A percentile compares a stretch with the other conserved stretches of the same genome.
Evolutionary conservation across 345 rosid genomes (phyloP).

Genomic region (Eucalyptus globulus): DNA sequence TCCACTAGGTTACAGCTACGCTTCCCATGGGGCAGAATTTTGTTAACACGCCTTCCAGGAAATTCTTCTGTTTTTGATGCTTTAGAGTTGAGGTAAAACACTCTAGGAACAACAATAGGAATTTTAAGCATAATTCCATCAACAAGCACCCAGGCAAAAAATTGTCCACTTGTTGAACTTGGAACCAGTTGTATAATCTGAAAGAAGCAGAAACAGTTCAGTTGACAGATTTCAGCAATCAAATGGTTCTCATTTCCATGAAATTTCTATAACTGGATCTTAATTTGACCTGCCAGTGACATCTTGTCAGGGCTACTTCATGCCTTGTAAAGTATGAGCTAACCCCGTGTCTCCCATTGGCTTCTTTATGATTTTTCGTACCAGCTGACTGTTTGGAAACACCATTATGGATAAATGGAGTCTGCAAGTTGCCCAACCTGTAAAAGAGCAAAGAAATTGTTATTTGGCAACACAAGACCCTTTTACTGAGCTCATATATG

Average conservation of each 20-base stretch:
- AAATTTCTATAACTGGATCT: background rate
- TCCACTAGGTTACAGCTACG: constrained; percentile 61
- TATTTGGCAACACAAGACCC: background rate
- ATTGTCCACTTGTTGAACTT: constrained; percentile 40
- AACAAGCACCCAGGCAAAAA: constrained; percentile 86
- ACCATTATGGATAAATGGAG: constrained; percentile 13
- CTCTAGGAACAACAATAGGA: constrained; percentile 69
- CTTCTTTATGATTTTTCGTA: constrained; percentile 18
- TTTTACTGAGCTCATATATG: background rate
- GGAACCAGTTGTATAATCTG: constrained; percentile 85
- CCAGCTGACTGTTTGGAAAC: constrained; percentile 9
- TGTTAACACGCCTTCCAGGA: constrained; percentile 79
- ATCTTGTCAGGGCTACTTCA: constrained; percentile 66
- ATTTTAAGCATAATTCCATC: constrained; percentile 90
- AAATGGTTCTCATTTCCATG: background rate
- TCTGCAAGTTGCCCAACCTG: constrained; percentile 50
- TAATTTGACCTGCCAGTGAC: constrained; percentile 75
- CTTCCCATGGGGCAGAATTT: constrained; percentile 81
- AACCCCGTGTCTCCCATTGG: constrained; percentile 45
- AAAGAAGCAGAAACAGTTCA: constrained; percentile 4
- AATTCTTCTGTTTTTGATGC: constrained; percentile 44
- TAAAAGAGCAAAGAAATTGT: constrained; percentile 1
- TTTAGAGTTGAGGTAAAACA: constrained; percentile 75
- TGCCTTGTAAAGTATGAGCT: constrained; percentile 70
- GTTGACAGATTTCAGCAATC: background rate